Evolutionary conservation across 257 asterid genomes (phyloP), one percentile per base, ranked within the genome.

Genomic region (Apocynum venetum): DNA sequence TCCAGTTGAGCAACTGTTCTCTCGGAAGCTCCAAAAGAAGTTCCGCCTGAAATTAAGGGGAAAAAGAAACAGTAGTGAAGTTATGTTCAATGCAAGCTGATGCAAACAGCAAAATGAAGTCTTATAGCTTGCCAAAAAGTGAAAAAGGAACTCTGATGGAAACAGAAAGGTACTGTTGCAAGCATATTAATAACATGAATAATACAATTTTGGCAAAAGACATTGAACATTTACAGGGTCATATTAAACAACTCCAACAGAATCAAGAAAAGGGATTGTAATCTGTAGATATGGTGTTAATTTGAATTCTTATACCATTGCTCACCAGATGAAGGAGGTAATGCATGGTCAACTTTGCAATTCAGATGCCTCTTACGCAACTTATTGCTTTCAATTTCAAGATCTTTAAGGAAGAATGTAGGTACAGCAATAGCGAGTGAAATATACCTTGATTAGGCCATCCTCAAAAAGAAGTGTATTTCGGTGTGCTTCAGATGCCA

Each of bases 1-100:
- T 86, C 98, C 98, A 94, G 85, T 89, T 92, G 36, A 94, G 97
- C 88, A 94, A 82, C 87, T 94, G 97, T 87, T 94, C 97, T 84
- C 90, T 89, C 51, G 98, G 98, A 74, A 94, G 89, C 85, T 94
- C 98, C 91, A 94, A 81, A 72, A 92, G 96, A 41, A 94, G 91
- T 87, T 88, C 97, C 53, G 92, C 98, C 98, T 94, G 88, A 72
- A 80, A 78, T 81, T 17, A 0, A 4, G 52, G 53, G 52, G n/a
- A 15, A 35, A 36, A 13, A 2, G 31, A 71, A 47, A 72, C n/a
- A 17, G 51, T 43, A 77, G 51, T 51, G 19, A 74, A 46, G n/a
- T 48, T 53, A 13, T 12, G 64, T 49, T 41, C n/a, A 14, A 15
- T 15, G 46, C 31, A 12, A 72, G 61, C 8, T 3, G 61, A 36